A percentile compares a stretch with the other conserved stretches of the same genome.
Conservation (phyloP, 148 eudicot species). For the Suaeda aralocaspica region DNA sequence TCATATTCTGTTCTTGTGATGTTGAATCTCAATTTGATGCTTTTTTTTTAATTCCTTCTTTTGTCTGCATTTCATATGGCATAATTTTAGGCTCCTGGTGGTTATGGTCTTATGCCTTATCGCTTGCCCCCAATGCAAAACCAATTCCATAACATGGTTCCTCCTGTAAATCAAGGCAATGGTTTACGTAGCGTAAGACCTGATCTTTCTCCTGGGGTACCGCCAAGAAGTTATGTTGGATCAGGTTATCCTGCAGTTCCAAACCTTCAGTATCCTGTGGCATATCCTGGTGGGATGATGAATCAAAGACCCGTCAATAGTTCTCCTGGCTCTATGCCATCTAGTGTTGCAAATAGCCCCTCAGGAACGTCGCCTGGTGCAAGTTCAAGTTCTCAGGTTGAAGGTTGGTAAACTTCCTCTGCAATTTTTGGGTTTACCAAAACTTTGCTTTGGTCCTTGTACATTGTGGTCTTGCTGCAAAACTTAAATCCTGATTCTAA, state of each 20-base stretch:
- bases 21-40: not conserved
- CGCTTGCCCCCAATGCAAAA: slow-evolving; percentile 74
- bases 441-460: not conserved
- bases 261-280: slow-evolving; percentile 55
- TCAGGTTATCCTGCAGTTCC: slow-evolving; percentile 62
- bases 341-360: slow-evolving; percentile 45
- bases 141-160: slow-evolving; percentile 52
- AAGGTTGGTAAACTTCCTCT: slow-evolving; percentile 46
- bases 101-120: slow-evolving; percentile 81
- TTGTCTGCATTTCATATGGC: slow-evolving; percentile 13
- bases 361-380: slow-evolving; percentile 71
- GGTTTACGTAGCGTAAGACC: slow-evolving; percentile 57
- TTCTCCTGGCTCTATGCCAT: slow-evolving; percentile 52
- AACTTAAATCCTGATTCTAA: not conserved
- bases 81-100: slow-evolving; percentile 62
- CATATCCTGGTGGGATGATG: slow-evolving; percentile 67
- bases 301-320: slow-evolving; percentile 55
- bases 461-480: not conserved
- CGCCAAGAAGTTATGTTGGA: slow-evolving; percentile 63
- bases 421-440: not conserved
- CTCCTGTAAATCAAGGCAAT: slow-evolving; percentile 60
- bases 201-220: slow-evolving; percentile 51
- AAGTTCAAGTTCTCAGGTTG: slow-evolving; percentile 60
- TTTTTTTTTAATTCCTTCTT: not conserved
- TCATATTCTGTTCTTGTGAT: not conserved